phyloP scores from a whole-genome alignment of 495 filamentous ascomycete genomes.

The Aspergillus sparsus region DNA sequence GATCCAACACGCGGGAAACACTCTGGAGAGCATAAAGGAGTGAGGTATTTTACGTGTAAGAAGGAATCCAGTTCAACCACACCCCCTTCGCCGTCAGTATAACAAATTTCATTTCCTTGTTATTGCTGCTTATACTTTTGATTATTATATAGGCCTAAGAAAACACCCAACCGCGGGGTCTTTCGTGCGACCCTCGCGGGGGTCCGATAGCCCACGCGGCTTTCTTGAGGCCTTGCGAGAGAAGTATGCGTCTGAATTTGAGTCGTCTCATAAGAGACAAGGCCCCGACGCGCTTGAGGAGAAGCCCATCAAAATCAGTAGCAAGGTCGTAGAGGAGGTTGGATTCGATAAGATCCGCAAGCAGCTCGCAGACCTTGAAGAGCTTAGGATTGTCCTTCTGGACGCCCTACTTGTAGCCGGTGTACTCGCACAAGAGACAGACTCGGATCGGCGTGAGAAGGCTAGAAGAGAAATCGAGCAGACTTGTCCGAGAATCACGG shows the following conservation, averaged over 20 bases:
- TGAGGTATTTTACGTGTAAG: slow-evolving; percentile 82
- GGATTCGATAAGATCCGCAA: slow-evolving; percentile 91
- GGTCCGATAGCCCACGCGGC: slow-evolving; percentile 61
- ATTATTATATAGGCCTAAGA: slow-evolving; percentile 55
- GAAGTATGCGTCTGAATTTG: slow-evolving; percentile 74
- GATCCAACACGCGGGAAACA: slow-evolving; percentile 84
- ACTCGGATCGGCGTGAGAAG: slow-evolving; percentile 27
- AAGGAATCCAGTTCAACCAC: not conserved
- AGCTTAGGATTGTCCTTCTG: slow-evolving; percentile 77
- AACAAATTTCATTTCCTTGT: not conserved
- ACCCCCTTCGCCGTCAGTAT: not conserved
- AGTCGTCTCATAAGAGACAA: slow-evolving; percentile 26
- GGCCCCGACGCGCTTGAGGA: slow-evolving; percentile 28
- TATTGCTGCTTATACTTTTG: slow-evolving; percentile 14
- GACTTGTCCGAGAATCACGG: slow-evolving; percentile 63
- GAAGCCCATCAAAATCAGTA: slow-evolving; percentile 67
- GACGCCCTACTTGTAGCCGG: slow-evolving; percentile 67
- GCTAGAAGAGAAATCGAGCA: slow-evolving; percentile 33
- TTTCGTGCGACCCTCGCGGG: slow-evolving; percentile 79
- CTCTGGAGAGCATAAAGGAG: slow-evolving; percentile 75
- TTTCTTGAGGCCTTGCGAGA: slow-evolving; percentile 78
- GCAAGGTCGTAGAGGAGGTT: slow-evolving; percentile 90
- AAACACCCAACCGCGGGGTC: slow-evolving; percentile 70
- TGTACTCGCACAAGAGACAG: slow-evolving; percentile 39
- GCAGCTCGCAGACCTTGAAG: slow-evolving; percentile 72